phyloP scores from a whole-genome alignment of 78 protist species.

The Dictyostelium brefeldianum region DNA sequence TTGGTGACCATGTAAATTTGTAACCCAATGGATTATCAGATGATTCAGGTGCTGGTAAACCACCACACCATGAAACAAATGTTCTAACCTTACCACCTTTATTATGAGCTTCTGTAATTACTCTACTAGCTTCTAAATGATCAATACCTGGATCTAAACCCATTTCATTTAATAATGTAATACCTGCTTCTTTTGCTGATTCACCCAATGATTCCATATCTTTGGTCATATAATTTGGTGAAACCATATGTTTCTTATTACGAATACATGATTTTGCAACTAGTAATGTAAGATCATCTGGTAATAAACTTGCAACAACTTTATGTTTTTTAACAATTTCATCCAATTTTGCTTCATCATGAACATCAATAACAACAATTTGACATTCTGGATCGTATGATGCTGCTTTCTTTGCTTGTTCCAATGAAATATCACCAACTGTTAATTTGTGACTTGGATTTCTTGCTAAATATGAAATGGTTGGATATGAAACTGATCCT shows the following conservation, averaged over 20 bases:
- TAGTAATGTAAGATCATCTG: conserved; percentile 69
- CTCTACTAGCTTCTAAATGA: conserved; percentile 86
- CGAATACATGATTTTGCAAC: conserved; percentile 82
- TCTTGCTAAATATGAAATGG: conserved; percentile 57
- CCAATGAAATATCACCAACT: conserved; percentile 61
- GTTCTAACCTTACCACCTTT: conserved; percentile 82
- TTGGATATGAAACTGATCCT: conserved; percentile 83
- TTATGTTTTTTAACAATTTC: conserved; percentile 30
- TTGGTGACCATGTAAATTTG: conserved; percentile 94
- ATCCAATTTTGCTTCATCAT: conserved; percentile 45
- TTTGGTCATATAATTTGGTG: conserved; percentile 80
- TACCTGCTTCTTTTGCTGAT: conserved; percentile 68
- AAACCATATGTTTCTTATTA: conserved; percentile 56
- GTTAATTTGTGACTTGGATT: conserved; percentile 76
- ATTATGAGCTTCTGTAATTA: conserved; percentile 43
- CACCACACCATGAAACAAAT: conserved; percentile 93
- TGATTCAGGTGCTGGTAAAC: conserved; percentile 93
- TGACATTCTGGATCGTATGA: conserved; percentile 10
- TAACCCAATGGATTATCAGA: conserved; percentile 88
- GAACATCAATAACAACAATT: conserved; percentile 53
- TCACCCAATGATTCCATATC: conserved; percentile 62
- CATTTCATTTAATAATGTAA: conserved; percentile 84
- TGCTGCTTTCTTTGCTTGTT: conserved; percentile 18
- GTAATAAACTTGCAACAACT: conserved; percentile 83
- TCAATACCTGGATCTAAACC: conserved; percentile 94